Conservation (phyloP, 2,329 filamentous ascomycete genomes). For the Curvularia eragrostidis region DNA sequence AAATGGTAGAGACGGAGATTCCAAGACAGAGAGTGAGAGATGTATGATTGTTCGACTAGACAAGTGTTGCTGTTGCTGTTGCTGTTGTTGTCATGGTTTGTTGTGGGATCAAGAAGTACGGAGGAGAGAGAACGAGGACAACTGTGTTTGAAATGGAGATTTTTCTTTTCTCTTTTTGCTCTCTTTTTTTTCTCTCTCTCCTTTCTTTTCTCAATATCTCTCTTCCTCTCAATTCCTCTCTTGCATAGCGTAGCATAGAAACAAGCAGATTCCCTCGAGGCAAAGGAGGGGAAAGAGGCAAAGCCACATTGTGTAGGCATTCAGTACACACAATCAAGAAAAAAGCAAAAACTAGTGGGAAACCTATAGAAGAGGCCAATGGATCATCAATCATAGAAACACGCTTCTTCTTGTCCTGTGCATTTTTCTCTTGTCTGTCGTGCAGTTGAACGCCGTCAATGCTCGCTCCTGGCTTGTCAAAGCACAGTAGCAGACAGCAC, state of each 20-base stretch:
- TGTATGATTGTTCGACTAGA: slow-evolving; percentile 23
- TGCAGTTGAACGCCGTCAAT: neutral
- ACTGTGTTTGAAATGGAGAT: neutral
- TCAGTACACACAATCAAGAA: neutral
- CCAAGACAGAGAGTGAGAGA: slow-evolving; percentile 33
- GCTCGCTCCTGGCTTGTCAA: neutral
- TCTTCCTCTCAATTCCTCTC: neutral
- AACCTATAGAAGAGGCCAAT: neutral
- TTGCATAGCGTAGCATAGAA: slow-evolving; percentile 13
- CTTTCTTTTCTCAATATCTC: neutral
- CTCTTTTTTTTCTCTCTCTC: neutral
- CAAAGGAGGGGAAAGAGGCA: neutral
- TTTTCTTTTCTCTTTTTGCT: neutral
- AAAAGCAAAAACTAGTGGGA: neutral
- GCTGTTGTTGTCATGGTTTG: neutral
- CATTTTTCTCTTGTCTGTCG: neutral
- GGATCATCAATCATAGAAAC: neutral
- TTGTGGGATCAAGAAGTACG: too few relatives aligned
- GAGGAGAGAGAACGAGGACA: neutral
- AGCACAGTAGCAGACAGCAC: neutral
- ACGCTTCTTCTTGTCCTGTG: neutral
- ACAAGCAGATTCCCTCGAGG: neutral
- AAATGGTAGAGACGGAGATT: slow-evolving; percentile 80
- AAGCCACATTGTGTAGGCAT: neutral
- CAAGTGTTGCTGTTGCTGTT: neutral